Evolutionary conservation across 78 protist species (phyloP).

Genomic region (Dictyostelium purpureum): DNA sequence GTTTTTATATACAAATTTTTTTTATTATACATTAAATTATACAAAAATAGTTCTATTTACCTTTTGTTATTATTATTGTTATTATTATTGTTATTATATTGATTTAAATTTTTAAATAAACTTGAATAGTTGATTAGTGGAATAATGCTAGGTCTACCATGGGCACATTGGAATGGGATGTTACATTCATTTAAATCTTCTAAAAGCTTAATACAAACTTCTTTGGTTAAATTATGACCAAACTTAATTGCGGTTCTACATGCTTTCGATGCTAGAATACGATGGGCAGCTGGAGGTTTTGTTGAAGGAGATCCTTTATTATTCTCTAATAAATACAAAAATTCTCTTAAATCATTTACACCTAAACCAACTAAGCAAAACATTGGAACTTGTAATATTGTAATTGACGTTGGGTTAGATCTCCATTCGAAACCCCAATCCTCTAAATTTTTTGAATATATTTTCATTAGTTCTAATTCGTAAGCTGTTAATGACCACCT

Average conservation of each 20-base stretch:
- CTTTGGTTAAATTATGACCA: slow-evolving; percentile 2
- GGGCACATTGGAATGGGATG: slow-evolving; percentile 75
- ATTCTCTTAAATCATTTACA: slow-evolving; percentile 28
- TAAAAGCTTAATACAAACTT: background rate
- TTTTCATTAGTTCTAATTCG: slow-evolving; percentile 11
- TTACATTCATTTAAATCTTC: slow-evolving; percentile 33
- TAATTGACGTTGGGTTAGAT: background rate
- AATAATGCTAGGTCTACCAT: slow-evolving; percentile 32
- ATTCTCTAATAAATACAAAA: slow-evolving; percentile 12
- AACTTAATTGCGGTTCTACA: slow-evolving; percentile 68
- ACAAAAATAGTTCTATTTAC: too few species aligned
- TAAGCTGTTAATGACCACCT: slow-evolving; percentile 60
- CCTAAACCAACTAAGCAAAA: slow-evolving; percentile 27
- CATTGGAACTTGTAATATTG: slow-evolving; percentile 16
- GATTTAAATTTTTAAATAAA: too few species aligned
- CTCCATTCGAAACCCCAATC: slow-evolving; percentile 30
- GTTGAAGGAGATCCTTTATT: slow-evolving; percentile 7
- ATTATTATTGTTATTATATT: too few species aligned
- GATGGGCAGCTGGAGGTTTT: slow-evolving; percentile 17
- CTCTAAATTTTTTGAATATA: background rate
- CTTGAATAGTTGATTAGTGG: slow-evolving; percentile 35
- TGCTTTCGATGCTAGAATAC: slow-evolving; percentile 20
- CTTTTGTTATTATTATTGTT: too few species aligned
- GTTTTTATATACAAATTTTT: too few species aligned
- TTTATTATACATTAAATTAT: too few species aligned